Evolutionary conservation across 2,329 filamentous ascomycete species (phyloP), one percentile per base, ranked within the genome.

Genomic region (Thyridium curvatum): DNA sequence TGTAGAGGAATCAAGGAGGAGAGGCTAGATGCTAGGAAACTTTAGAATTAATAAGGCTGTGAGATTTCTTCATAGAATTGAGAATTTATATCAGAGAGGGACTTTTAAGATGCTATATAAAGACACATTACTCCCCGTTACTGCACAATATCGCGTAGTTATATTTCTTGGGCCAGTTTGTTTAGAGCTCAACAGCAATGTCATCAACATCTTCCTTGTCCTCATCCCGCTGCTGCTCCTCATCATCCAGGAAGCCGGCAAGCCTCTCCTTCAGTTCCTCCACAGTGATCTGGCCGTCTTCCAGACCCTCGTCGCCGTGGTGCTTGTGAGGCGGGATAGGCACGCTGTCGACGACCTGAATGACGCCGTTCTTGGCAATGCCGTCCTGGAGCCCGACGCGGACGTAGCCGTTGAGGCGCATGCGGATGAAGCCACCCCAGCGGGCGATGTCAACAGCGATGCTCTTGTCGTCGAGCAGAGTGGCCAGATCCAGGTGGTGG

Each of bases 291-390:
- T 76, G 71, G 28, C 64, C 70, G 28, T 63, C 67, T 15, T 58
- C 59, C 18, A 59, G 55, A 37, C 52, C 54, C 1, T 54, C 56
- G 35, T 59, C 60, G 3, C 41, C 46, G 49, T 62, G 32, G 12
- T 67, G 54, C 44, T 70, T 71, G 61, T 76, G 79, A 2, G 88
- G 86, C 32, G 90, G 90, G 46, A 96, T 78, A 41, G 94, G 64
- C 0, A 95, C 78, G 41, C 72, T 72, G 35, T 74, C 71, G 0
- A 93, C 69, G 13, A 91, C 79, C 41, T 95, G 90, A 30, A 94
- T 75, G 12, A 91, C 88, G 26, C 90, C 90, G 55, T 95, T 86
- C 52, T 72, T 76, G 0, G 82, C 84, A 40, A 93, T 60, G 1
- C 71, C 82, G 54, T 95, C 88, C 45, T 80, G 68, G 7, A 86